Percentiles rank a stretch among this genome's conserved stretches.
phyloP scores from a whole-genome alignment of 371 early-diverging fungal genomes.

The Rhizopus delemar region DNA sequence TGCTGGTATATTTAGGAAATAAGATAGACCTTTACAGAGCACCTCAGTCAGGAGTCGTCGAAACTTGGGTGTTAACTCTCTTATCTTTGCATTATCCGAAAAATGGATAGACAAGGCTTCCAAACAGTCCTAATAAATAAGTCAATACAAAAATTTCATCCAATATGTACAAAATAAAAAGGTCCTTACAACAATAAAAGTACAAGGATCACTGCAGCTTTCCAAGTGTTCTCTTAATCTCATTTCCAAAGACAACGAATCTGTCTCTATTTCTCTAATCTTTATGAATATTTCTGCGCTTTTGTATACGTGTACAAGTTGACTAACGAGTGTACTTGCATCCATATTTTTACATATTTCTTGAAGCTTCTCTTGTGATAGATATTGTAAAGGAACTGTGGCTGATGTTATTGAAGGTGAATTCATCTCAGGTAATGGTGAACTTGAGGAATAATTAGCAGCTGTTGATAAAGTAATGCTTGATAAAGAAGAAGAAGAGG shows the following conservation, averaged over 20 bases:
- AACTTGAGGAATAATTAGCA: background rate
- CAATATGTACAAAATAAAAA: background rate
- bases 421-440: background rate
- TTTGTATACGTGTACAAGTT: constrained; percentile 35
- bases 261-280: constrained; percentile 42
- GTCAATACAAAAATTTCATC: background rate
- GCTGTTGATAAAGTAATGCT: background rate
- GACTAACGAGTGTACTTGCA: constrained; percentile 16
- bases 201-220: constrained; percentile 31
- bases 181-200: constrained; percentile 34
- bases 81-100: constrained; percentile 20
- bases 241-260: constrained; percentile 19
- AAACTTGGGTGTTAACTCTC: constrained; percentile 33
- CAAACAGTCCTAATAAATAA: constrained; percentile 13
- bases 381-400: constrained; percentile 14
- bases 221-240: constrained; percentile 30
- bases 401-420: background rate
- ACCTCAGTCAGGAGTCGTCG: constrained; percentile 27
- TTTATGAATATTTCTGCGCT: constrained; percentile 31
- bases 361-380: constrained; percentile 27
- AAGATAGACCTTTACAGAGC: constrained; percentile 26
- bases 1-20: constrained; percentile 27
- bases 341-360: constrained; percentile 28
- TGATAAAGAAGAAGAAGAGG: constrained; percentile 2
- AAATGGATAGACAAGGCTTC: constrained; percentile 19